A percentile compares a stretch with the other conserved stretches of the same genome.
phyloP scores from a whole-genome alignment of 768 basidiomycete species.

The Suillus discolor region DNA sequence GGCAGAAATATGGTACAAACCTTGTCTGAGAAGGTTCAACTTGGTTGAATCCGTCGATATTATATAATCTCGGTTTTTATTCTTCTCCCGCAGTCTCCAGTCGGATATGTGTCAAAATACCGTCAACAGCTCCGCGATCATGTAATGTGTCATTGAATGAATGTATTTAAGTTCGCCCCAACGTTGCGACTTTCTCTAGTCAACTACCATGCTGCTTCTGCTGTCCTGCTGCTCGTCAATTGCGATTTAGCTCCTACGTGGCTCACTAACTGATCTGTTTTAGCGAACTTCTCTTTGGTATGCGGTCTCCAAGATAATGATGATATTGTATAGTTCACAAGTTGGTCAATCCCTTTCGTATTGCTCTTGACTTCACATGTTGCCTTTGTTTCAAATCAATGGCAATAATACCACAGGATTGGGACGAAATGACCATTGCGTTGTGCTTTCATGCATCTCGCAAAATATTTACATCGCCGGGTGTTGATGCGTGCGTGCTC shows the following conservation, averaged over 20 bases:
- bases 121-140: neutral
- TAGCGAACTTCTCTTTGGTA: neutral
- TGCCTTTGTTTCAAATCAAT: neutral
- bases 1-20: neutral
- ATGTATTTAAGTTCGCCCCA: neutral
- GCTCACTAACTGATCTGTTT: neutral
- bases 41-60: neutral
- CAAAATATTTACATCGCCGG: neutral
- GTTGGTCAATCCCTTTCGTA: neutral
- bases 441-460: neutral
- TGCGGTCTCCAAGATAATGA: neutral
- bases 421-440: neutral
- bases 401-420: neutral
- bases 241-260: neutral
- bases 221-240: neutral
- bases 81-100: neutral
- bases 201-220: neutral
- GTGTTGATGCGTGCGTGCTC: conserved; percentile 1
- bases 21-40: neutral
- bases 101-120: neutral
- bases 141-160: neutral
- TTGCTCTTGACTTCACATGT: neutral
- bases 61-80: neutral
- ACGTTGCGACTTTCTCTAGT: neutral
- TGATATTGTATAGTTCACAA: neutral